Percentiles rank a stretch among this genome's conserved stretches.
Conservation (phyloP, 2,329 filamentous ascomycete genomes). For the Tolypocladium tropicale region DNA sequence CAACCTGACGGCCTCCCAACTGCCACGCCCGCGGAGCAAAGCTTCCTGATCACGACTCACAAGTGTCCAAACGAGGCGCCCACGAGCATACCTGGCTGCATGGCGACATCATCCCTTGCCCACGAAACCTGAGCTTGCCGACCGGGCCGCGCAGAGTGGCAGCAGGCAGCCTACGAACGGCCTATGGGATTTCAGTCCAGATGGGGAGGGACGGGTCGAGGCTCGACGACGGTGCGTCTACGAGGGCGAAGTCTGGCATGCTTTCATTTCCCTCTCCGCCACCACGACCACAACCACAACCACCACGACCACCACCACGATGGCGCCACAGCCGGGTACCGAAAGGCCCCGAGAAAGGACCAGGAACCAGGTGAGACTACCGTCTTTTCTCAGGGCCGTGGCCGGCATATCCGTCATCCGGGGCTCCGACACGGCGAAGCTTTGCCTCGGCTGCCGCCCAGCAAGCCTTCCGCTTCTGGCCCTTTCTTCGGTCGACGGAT, state of each 20-base stretch:
- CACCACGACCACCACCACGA: not conserved
- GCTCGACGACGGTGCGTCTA: not conserved
- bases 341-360: not conserved
- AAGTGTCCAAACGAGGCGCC: not conserved
- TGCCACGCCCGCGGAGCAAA: not conserved
- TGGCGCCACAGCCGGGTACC: not conserved
- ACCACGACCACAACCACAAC: too few species aligned
- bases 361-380: not conserved
- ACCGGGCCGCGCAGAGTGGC: not conserved
- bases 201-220: not conserved
- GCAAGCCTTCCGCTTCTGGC: not conserved
- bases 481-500: not conserved
- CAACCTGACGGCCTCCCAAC: not conserved
- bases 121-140: too few species aligned
- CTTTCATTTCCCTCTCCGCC: not conserved
- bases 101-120: not conserved
- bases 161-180: not conserved
- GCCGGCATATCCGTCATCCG: not conserved
- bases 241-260: not conserved
- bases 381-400: not conserved
- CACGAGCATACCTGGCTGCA: not conserved
- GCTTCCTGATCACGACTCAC: not conserved
- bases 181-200: not conserved
- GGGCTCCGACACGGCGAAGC: not conserved
- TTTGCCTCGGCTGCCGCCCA: not conserved